Percentiles rank a stretch among this genome's conserved stretches.
phyloP scores from a whole-genome alignment of 192 early-diverging fungal genomes.

The Linnemannia exigua region DNA sequence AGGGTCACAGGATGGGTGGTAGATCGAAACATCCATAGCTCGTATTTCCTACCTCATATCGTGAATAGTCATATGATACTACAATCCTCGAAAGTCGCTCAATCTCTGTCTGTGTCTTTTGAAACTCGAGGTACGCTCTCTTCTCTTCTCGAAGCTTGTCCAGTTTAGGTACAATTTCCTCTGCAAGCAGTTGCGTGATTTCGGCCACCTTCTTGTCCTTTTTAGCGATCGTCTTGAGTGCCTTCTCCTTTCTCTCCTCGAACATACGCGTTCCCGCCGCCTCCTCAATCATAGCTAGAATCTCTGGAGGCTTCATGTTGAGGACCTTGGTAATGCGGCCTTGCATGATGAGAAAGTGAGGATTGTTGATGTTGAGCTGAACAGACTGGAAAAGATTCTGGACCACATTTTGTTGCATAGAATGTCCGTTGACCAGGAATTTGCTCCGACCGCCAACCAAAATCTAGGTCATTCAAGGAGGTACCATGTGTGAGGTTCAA shows the following conservation, averaged over 20 bases:
- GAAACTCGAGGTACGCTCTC: constrained; percentile 90
- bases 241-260: constrained; percentile 98
- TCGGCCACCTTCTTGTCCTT: constrained; percentile 97
- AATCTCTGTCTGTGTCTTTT: constrained; percentile 92
- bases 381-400: constrained; percentile 96
- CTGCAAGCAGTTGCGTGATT: constrained; percentile 86
- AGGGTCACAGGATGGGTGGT: neutral
- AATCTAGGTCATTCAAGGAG: constrained; percentile 58
- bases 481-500: too few relatives aligned
- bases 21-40: too few relatives aligned
- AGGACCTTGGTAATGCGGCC: constrained; percentile 98
- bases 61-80: constrained; percentile 87
- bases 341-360: constrained; percentile 99
- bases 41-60: constrained; percentile 70
- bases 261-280: constrained; percentile 99
- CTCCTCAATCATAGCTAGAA: constrained; percentile 98
- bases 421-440: constrained; percentile 96
- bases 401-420: constrained; percentile 90
- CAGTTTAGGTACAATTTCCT: constrained; percentile 95
- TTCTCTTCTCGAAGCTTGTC: constrained; percentile 92
- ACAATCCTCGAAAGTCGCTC: constrained; percentile 86
- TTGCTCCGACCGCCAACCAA: constrained; percentile 95
- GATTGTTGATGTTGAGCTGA: constrained; percentile 99
- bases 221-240: constrained; percentile 92
- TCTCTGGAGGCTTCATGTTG: constrained; percentile 99